Conservation (phyloP, 1,284 basidiomycete genomes). For the Trichosporon inkin region DNA sequence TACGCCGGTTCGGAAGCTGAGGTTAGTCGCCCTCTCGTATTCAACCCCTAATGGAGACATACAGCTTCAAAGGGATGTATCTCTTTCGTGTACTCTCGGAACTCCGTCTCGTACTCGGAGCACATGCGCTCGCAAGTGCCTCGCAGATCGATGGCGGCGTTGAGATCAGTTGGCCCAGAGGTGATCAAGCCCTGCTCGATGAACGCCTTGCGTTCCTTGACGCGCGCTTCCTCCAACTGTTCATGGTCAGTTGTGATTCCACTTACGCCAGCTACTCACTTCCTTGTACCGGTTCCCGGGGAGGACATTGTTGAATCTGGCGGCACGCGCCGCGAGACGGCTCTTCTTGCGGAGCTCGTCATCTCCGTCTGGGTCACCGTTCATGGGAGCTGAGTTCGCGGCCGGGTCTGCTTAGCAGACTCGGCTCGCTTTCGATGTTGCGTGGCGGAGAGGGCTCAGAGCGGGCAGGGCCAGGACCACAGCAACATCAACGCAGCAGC, state of each 20-base stretch:
- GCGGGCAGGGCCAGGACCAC: neutral
- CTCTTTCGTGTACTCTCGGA: conserved; percentile 84
- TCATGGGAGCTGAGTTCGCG: neutral
- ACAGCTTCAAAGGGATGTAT: conserved; percentile 83
- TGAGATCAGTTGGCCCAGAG: conserved; percentile 74
- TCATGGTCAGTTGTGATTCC: neutral
- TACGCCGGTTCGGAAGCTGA: conserved; percentile 55
- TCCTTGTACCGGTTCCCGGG: conserved; percentile 48
- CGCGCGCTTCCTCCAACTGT: conserved; percentile 58
- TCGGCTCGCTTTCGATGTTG: conserved; percentile 9
- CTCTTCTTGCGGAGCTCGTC: conserved; percentile 30
- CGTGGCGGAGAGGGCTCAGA: neutral
- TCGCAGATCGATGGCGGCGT: conserved; percentile 81
- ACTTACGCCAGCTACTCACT: conserved; percentile 25
- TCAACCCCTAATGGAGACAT: no score
- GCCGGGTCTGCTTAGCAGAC: conserved; percentile 16
- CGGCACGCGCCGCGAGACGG: conserved; percentile 39
- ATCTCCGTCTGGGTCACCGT: conserved; percentile 35
- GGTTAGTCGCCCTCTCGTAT: neutral
- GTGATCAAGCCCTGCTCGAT: conserved; percentile 82
- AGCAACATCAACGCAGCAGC: neutral
- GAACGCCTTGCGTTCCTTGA: conserved; percentile 68
- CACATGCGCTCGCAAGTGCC: conserved; percentile 94
- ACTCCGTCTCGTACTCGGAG: conserved; percentile 84
- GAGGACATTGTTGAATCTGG: conserved; percentile 46